phyloP scores from a whole-genome alignment of 1,284 basidiomycete genomes.

The Sphagnurus paluster region DNA sequence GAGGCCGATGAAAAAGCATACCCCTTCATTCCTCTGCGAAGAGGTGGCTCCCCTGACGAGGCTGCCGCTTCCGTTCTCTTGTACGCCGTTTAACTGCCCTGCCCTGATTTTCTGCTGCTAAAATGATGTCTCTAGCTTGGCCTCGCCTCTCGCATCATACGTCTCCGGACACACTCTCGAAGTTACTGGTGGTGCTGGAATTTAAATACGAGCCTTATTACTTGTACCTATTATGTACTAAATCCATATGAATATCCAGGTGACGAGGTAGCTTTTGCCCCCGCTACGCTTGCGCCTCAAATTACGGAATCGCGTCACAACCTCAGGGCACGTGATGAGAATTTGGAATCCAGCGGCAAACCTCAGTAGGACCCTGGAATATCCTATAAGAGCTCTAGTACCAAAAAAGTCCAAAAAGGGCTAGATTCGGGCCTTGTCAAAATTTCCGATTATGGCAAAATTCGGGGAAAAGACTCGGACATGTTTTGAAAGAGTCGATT shows the following conservation, averaged over 20 bases:
- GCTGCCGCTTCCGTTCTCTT: constrained; percentile 74
- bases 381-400: too few species aligned
- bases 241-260: not conserved
- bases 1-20: constrained; percentile 38
- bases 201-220: too few species aligned
- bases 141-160: constrained; percentile 77
- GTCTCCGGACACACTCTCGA: constrained; percentile 83
- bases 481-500: too few species aligned
- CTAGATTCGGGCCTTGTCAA: too few species aligned
- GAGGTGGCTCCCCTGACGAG: constrained; percentile 76
- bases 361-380: too few species aligned
- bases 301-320: not conserved
- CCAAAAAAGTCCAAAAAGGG: too few species aligned
- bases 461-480: too few species aligned
- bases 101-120: constrained; percentile 11
- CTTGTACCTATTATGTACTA: not conserved
- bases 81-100: constrained; percentile 41
- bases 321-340: constrained; percentile 15
- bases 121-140: constrained; percentile 47
- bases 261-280: not conserved
- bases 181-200: constrained; percentile 75
- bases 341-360: too few species aligned
- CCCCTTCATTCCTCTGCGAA: constrained; percentile 68
- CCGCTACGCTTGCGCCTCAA: not conserved
- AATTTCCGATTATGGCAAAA: too few species aligned